phyloP scores from a whole-genome alignment of 148 eudicot species.

The Dysphania ambrosioides region DNA sequence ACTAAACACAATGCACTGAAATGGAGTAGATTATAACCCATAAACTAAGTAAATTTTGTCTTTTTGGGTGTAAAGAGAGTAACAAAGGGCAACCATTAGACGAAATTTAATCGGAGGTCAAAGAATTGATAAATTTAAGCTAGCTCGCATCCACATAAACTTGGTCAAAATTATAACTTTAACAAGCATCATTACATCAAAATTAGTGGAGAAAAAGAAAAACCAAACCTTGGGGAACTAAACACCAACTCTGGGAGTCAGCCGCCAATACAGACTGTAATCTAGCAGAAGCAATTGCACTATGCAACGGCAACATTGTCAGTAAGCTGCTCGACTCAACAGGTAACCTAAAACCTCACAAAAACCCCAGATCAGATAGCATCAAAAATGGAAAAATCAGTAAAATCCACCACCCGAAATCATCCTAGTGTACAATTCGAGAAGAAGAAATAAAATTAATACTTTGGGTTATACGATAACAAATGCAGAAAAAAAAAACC shows the following conservation, averaged over 20 bases:
- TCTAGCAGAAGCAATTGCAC: slow-evolving; percentile 45
- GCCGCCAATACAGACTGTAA: slow-evolving; percentile 38
- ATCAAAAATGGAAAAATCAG: slow-evolving; percentile 12
- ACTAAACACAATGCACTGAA: not conserved
- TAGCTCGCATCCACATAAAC: not conserved
- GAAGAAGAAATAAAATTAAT: not conserved
- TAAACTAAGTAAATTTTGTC: not conserved
- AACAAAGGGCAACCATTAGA: not conserved
- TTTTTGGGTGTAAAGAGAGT: not conserved
- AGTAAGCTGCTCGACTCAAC: slow-evolving; percentile 39
- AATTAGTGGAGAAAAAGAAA: slow-evolving; percentile 1
- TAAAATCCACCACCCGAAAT: slow-evolving; percentile 17
- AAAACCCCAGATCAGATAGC: slow-evolving; percentile 15
- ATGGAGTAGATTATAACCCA: not conserved
- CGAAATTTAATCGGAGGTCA: too few relatives aligned
- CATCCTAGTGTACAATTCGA: not conserved
- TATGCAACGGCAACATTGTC: slow-evolving; percentile 40
- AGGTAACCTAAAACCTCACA: slow-evolving; percentile 28
- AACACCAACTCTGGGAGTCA: slow-evolving; percentile 46
- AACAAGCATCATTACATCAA: not conserved
- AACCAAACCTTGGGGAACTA: slow-evolving; percentile 47
- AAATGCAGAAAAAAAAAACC: too few relatives aligned
- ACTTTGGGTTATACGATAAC: not conserved
- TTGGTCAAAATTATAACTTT: not conserved
- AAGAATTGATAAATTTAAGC: not conserved